Conservation (phyloP, 139 green algal species). For the Pseudopediastrum boryanum region DNA sequence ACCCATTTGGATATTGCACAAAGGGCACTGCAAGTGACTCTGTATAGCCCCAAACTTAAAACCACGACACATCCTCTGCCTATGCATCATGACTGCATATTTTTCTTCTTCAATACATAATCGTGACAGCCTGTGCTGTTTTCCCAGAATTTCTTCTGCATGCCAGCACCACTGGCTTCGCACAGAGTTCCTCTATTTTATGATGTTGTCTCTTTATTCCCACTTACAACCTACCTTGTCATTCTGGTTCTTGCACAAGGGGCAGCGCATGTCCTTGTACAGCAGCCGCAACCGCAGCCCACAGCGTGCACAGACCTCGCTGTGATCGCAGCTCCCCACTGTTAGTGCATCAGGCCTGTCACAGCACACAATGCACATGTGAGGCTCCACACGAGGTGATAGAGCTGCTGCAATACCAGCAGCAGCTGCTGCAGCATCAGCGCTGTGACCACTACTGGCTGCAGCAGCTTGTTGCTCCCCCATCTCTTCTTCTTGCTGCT, state of each 20-base stretch:
- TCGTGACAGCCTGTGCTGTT: no score
- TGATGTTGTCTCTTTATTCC: no score
- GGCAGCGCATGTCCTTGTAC: conserved; percentile 68
- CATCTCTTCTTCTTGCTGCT: background rate
- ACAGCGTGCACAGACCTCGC: conserved; percentile 57
- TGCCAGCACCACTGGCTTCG: no score
- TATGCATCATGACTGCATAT: conserved; percentile 10
- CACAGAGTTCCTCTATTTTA: no score
- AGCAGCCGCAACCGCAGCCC: conserved; percentile 69
- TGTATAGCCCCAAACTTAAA: no score
- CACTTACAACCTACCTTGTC: no score
- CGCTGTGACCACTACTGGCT: background rate
- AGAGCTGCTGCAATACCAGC: background rate
- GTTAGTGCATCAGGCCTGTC: conserved; percentile 40
- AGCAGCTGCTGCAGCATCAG: background rate
- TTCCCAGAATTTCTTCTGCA: no score
- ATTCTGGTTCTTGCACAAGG: conserved; percentile 73
- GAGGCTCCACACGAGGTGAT: background rate
- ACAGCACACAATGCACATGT: conserved; percentile 56
- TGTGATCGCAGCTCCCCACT: conserved; percentile 61
- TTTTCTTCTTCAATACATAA: no score
- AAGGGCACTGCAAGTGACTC: no score
- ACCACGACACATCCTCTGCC: background rate
- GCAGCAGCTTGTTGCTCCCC: background rate
- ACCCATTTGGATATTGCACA: no score